These are phyloP conservation scores for Brassica incana DNA, from an alignment of 345 rosid species.

Conservation along the genomic window DNA sequence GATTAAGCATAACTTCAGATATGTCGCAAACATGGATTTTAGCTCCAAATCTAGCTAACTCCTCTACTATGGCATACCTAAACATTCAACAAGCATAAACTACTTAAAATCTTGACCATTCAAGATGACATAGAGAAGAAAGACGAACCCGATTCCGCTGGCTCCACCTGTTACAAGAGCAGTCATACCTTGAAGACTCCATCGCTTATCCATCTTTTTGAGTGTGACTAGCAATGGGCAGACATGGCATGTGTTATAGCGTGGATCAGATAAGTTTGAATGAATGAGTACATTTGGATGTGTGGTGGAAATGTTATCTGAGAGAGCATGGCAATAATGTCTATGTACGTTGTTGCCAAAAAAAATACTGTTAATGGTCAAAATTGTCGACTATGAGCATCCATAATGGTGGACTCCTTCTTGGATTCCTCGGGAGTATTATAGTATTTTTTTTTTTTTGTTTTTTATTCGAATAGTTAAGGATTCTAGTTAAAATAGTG, in stretches of 20 bases:
- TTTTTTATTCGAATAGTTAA: no score
- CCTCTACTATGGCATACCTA: slow-evolving; percentile 2
- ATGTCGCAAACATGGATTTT: neutral
- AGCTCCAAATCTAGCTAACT: neutral
- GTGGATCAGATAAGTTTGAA: neutral
- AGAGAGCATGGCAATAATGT: neutral
- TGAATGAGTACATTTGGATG: neutral
- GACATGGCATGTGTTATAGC: neutral
- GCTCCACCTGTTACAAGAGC: neutral
- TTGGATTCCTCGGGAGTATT: no score
- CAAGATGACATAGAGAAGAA: neutral
- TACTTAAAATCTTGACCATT: neutral
- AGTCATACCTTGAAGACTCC: neutral
- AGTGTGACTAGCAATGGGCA: neutral
- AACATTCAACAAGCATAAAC: neutral
- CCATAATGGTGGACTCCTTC: no score
- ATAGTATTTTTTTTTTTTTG: no score
- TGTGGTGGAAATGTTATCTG: neutral
- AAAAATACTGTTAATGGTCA: neutral
- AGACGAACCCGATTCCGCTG: neutral
- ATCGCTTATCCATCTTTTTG: neutral
- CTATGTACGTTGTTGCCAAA: neutral
- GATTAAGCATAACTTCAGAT: neutral
- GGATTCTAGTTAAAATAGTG: no score
- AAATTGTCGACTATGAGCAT: no score